Evolutionary conservation across 331 rosid species (phyloP), one percentile per base, ranked within the genome.

Genomic region (Quercus lobata): DNA sequence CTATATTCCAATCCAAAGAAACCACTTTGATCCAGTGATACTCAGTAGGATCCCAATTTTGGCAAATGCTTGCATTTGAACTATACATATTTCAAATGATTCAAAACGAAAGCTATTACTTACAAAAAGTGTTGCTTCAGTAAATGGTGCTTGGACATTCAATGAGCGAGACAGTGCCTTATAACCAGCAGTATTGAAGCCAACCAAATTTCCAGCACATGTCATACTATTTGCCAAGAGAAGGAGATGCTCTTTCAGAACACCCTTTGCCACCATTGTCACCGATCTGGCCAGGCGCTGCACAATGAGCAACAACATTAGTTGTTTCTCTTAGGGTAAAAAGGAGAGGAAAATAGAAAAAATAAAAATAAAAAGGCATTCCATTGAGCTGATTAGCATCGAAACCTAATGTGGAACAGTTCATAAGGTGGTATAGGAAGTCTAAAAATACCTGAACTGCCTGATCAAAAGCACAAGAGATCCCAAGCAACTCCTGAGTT

Each of bases 141-240:
- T 91, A 79, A 95, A 95, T 57, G 99, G 98, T n/a, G 90, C 96
- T 89, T 93, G 94, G 61, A 91, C 81, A 61, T 88, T 93, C 65
- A 93, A 74, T 54, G 94, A 87, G 0, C 91, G 91, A 54, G 91
- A 86, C 56, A 91, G 84, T 16, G 97, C 92, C 83, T 93, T 95
- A 80, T 91, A 93, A 21, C 99, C 99, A 69, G 93, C 88, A 6
- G 90, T 79, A 71, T 95, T 95, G 81, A 93, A 95, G 52, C 99
- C 99, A 78, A 93, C 87, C 76, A 95, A 83, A 84, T 87, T 88
- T 65, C 99, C 99, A 21, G 92, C 88, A 80, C 93, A 93, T 14
- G 97, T 92, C 99, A 90, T 93, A 55, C 99, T 93, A 79, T 90
- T 89, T n/a, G 94, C 99, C 74, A 95, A 80, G 49, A 95, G 89